phyloP scores from a whole-genome alignment of 1,284 basidiomycete genomes.

The Malassezia caprae region DNA sequence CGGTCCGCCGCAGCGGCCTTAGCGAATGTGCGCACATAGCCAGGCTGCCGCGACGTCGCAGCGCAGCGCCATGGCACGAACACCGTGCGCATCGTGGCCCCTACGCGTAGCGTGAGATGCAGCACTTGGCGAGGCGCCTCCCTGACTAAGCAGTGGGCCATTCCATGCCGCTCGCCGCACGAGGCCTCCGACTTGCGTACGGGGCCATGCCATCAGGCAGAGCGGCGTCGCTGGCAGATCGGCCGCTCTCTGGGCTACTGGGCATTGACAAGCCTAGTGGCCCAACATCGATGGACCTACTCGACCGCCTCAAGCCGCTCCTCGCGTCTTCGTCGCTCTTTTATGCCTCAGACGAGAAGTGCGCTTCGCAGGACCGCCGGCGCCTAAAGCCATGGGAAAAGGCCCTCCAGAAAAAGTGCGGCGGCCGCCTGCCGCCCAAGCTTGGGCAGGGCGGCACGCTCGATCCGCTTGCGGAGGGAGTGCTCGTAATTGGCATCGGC shows the following conservation, averaged over 20 bases:
- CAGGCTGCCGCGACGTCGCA: not conserved
- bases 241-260: conserved; percentile 69
- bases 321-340: conserved; percentile 71
- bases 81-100: not conserved
- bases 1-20: not conserved
- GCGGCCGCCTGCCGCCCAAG: conserved; percentile 52
- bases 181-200: not conserved
- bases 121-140: not conserved
- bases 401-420: conserved; percentile 11
- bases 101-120: not conserved
- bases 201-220: not conserved
- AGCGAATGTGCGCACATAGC: not conserved
- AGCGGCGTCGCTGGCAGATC: conserved; percentile 8
- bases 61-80: not conserved
- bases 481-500: conserved; percentile 74
- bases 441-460: conserved; percentile 87
- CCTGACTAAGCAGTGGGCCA: not conserved
- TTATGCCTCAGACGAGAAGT: conserved; percentile 27
- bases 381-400: conserved; percentile 25
- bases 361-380: conserved; percentile 23
- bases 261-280: conserved; percentile 76
- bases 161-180: not conserved
- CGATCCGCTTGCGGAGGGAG: conserved; percentile 91
- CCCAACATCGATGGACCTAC: conserved; percentile 76
- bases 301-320: conserved; percentile 75